Conservation (phyloP, 192 early-diverging fungal species). For the Mortierella alpina region DNA sequence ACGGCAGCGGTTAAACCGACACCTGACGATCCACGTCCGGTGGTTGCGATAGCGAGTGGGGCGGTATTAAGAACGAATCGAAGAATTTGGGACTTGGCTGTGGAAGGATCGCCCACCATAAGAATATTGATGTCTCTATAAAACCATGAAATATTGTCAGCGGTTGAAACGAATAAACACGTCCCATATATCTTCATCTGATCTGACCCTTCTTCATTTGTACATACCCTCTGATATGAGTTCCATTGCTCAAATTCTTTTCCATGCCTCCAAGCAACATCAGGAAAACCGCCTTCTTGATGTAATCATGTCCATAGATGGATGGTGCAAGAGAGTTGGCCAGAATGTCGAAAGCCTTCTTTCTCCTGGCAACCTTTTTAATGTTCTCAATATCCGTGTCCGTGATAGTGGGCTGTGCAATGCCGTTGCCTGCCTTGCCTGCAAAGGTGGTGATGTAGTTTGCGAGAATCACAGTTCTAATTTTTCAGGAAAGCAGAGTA, state of each 20-base stretch:
- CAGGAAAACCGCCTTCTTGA: slow-evolving; percentile 94
- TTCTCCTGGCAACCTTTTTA: slow-evolving; percentile 73
- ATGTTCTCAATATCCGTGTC: slow-evolving; percentile 92
- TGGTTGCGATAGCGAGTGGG: slow-evolving; percentile 96
- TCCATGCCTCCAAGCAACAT: slow-evolving; percentile 92
- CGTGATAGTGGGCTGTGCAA: slow-evolving; percentile 76
- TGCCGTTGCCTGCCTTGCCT: slow-evolving; percentile 78
- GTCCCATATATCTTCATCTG: not conserved
- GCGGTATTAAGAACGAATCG: slow-evolving; percentile 95
- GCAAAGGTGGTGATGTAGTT: slow-evolving; percentile 83
- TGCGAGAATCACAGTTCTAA: slow-evolving; percentile 88
- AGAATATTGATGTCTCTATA: slow-evolving; percentile 96
- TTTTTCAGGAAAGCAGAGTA: not conserved
- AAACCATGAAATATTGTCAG: slow-evolving; percentile 12
- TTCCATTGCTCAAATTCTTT: slow-evolving; percentile 94
- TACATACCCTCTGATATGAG: slow-evolving; percentile 89
- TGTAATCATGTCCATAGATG: slow-evolving; percentile 90
- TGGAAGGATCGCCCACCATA: slow-evolving; percentile 99
- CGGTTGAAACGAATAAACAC: not conserved
- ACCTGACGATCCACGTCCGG: slow-evolving; percentile 95
- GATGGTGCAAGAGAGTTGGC: slow-evolving; percentile 90
- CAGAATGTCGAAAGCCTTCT: slow-evolving; percentile 83
- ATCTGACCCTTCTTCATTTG: no score
- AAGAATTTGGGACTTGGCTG: slow-evolving; percentile 98
- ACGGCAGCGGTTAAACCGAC: slow-evolving; percentile 99